Percentiles rank a stretch among this genome's conserved stretches.
Evolutionary conservation across 306 rosid species (phyloP).

Genomic region (Macrotyloma uniflorum): DNA sequence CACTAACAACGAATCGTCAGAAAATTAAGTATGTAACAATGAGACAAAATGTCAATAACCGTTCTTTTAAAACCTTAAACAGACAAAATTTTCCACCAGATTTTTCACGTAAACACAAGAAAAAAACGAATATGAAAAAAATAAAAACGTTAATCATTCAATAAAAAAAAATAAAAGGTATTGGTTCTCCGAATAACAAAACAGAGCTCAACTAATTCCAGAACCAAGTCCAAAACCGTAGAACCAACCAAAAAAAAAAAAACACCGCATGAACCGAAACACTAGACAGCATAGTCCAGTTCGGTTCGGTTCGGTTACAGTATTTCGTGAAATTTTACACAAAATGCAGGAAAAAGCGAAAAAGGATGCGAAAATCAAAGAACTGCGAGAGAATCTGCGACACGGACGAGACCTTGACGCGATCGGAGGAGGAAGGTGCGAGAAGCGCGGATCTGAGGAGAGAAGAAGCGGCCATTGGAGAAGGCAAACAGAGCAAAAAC

Average conservation of each 20-base stretch:
- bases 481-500: conserved; percentile 28
- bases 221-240: not conserved
- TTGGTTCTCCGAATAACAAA: not conserved
- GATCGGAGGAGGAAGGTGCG: conserved; percentile 52
- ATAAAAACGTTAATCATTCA: not conserved
- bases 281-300: not conserved
- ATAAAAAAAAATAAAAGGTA: not conserved
- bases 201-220: not conserved
- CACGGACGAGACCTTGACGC: conserved; percentile 50
- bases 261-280: not conserved
- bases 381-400: not conserved
- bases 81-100: not conserved
- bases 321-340: not conserved
- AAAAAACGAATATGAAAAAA: not conserved
- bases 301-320: not conserved
- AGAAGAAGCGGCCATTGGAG: conserved; percentile 75
- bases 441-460: conserved; percentile 65
- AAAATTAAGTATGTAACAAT: not conserved
- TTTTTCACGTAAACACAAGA: not conserved
- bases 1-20: not conserved
- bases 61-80: not conserved
- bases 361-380: not conserved
- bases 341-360: not conserved
- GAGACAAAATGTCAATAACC: not conserved
- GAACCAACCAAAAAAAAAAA: not conserved